Conservation (phyloP, 129 eudicot species). For the Apium graveolens region DNA sequence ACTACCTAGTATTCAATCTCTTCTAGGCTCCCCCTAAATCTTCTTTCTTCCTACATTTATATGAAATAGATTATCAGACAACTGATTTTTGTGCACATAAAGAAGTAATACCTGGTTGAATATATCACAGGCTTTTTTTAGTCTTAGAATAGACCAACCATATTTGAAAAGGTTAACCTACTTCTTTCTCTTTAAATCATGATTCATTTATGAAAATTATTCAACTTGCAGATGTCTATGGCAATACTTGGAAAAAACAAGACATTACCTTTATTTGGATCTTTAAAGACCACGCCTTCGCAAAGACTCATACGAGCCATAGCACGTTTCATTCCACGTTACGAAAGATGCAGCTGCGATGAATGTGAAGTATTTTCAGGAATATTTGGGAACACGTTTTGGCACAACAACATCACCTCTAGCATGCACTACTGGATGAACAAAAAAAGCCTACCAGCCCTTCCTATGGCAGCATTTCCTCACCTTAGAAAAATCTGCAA, state of each 20-base stretch:
- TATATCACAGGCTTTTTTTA: neutral
- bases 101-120: neutral
- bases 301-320: slow-evolving; percentile 29
- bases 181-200: neutral
- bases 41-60: neutral
- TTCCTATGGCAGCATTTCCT: slow-evolving; percentile 49
- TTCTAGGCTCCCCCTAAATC: neutral
- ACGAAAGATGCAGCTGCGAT: slow-evolving; percentile 40
- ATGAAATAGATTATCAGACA: neutral
- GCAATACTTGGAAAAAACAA: slow-evolving; percentile 29
- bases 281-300: slow-evolving; percentile 13
- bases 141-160: neutral
- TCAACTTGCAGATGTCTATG: slow-evolving; percentile 39
- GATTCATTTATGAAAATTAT: neutral
- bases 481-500: slow-evolving; percentile 43
- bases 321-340: slow-evolving; percentile 42
- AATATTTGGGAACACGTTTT: slow-evolving; percentile 36
- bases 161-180: neutral
- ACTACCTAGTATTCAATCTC: too few relatives aligned
- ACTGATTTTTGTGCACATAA: neutral
- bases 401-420: slow-evolving; percentile 36
- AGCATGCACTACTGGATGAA: slow-evolving; percentile 36
- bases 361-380: slow-evolving; percentile 52
- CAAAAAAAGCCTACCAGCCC: slow-evolving; percentile 27
- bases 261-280: slow-evolving; percentile 25